Conservation (phyloP, 2,329 filamentous ascomycete genomes). For the Claviceps fusiformis region DNA sequence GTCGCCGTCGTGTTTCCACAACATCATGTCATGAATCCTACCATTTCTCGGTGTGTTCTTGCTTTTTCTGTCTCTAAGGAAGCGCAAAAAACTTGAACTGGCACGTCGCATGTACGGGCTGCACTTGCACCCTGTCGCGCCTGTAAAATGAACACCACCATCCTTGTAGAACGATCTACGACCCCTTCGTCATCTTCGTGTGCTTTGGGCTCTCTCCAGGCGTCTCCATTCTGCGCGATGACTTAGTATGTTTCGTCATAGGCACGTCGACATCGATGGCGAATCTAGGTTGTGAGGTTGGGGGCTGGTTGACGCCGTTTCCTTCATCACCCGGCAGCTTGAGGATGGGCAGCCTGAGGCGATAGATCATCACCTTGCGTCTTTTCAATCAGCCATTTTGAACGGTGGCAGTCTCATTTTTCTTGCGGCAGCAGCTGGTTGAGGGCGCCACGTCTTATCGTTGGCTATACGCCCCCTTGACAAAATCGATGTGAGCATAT, state of each 20-base stretch:
- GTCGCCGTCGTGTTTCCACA: not conserved
- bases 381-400: too few relatives aligned
- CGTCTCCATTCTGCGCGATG: not conserved
- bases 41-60: not conserved
- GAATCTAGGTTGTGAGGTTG: not conserved
- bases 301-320: too few relatives aligned
- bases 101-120: not conserved
- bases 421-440: too few relatives aligned
- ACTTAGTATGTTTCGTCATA: not conserved
- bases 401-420: not conserved
- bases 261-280: not conserved
- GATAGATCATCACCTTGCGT: too few relatives aligned
- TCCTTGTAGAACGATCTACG: too few relatives aligned
- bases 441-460: too few relatives aligned
- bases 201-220: not conserved
- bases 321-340: too few relatives aligned
- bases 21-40: not conserved
- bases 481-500: too few relatives aligned
- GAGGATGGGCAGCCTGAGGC: too few relatives aligned
- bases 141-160: too few relatives aligned
- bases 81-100: not conserved
- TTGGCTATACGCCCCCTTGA: too few relatives aligned
- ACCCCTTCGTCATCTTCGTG: not conserved
- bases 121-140: too few relatives aligned
- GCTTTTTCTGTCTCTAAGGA: not conserved